Evolutionary conservation across 2,329 filamentous ascomycete genomes (phyloP), one percentile per base, ranked within the genome.

Genomic region (Didymella keratinophila): DNA sequence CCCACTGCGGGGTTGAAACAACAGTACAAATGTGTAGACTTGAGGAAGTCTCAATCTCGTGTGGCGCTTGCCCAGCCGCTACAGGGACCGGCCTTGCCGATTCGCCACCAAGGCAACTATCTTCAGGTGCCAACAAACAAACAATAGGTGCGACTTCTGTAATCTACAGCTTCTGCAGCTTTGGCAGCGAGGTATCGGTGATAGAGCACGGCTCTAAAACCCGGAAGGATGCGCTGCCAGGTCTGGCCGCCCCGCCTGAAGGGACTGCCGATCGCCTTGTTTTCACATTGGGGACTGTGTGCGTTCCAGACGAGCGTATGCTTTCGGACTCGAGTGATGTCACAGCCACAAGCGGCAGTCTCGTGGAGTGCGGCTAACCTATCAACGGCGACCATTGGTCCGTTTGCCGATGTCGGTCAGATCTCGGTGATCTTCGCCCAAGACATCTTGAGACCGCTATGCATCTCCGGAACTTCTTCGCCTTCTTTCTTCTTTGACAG

Each of bases 381-480:
- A 18, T 28, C 10, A 25, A 21, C 14, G 23, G 9, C 14, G 10
- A 1, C 36, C 23, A 49, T 39, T 49, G 32, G 45, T 48, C 20
- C 7, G 5, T 11, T 34, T 43, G 28, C 23, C 12, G 27, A 20
- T 34, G 23, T 25, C 23, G 23, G 7, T n/a, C 8, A 45, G 42
- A 51, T 56, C 46, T 51, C 46, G 47, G 41, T 27, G 16, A 41
- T 46, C 9, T 34, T 28, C 32, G 53, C 47, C 41, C n/a, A 44
- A 50, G 11, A 46, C 53, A 51, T 27, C 12, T 16, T 20, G 18
- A 51, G 18, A 41, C 42, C 27, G 21, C 2, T 21, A 6, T 23
- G 11, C 34, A 34, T 14, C 39, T 34, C 34, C 43, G 28, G 43
- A 42, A 11, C 43, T 54, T 47, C 36, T 8, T 42, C 25, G 46